These are phyloP conservation scores for Neonectria faginata DNA, from an alignment of 2,329 filamentous ascomycete genomes.

Conservation along the genomic window DNA sequence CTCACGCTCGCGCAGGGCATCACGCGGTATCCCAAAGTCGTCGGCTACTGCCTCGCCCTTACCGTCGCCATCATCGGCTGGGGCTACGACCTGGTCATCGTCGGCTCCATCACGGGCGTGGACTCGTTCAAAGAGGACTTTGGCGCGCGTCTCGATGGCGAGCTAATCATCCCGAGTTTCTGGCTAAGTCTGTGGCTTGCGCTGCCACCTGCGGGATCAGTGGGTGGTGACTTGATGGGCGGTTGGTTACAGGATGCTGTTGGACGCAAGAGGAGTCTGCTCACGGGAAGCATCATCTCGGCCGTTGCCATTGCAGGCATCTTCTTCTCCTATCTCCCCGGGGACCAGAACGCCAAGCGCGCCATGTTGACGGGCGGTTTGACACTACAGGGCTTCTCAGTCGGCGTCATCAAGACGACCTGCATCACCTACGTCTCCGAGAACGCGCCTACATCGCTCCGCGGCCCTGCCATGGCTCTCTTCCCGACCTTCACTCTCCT, in stretches of 20 bases:
- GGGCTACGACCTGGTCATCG: conserved; percentile 45
- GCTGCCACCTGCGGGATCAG: conserved; percentile 39
- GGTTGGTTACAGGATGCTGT: conserved; percentile 45
- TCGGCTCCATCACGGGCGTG: conserved; percentile 41
- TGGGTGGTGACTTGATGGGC: conserved; percentile 38
- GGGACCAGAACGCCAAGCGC: conserved; percentile 27
- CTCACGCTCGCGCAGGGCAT: conserved; percentile 43
- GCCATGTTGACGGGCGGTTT: conserved; percentile 42
- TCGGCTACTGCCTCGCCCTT: conserved; percentile 42
- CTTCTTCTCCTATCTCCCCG: conserved; percentile 43
- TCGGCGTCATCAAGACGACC: conserved; percentile 41
- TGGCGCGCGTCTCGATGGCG: conserved; percentile 37
- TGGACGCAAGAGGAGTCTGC: conserved; percentile 41
- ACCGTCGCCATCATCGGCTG: conserved; percentile 46
- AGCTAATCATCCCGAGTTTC: conserved; percentile 38
- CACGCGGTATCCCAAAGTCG: conserved; percentile 43
- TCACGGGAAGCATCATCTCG: conserved; percentile 41
- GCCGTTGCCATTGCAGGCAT: conserved; percentile 38
- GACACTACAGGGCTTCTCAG: conserved; percentile 42
- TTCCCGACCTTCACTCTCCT: conserved; percentile 43
- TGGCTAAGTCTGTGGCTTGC: conserved; percentile 47
- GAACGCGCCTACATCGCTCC: conserved; percentile 41
- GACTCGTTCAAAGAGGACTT: conserved; percentile 46
- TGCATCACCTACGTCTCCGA: conserved; percentile 54
- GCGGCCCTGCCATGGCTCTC: conserved; percentile 44